phyloP scores from a whole-genome alignment of 2,329 filamentous ascomycete genomes.

The Aureobasidium subglaciale region DNA sequence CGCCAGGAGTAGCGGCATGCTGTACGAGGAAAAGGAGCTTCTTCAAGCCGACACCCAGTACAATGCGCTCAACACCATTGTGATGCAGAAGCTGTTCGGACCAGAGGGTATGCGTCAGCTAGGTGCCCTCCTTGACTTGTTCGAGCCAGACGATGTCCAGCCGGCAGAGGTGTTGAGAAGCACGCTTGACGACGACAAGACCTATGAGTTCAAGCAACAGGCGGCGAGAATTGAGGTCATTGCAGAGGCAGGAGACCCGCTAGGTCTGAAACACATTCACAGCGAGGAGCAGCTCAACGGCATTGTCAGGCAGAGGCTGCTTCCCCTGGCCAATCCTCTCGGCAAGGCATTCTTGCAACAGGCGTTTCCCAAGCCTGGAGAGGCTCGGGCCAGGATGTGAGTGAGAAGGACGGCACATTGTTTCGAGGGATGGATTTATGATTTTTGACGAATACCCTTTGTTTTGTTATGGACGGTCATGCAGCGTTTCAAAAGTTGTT shows the following conservation, averaged over 20 bases:
- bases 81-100: neutral
- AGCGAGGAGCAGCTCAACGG: neutral
- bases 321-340: neutral
- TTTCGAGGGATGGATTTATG: neutral
- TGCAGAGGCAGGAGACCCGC: neutral
- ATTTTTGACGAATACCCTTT: neutral
- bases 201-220: neutral
- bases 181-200: neutral
- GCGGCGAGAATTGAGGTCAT: neutral
- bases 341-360: neutral
- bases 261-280: neutral
- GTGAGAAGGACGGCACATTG: neutral
- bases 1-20: slow-evolving; percentile 5
- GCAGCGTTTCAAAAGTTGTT: neutral
- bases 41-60: neutral
- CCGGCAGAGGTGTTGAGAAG: neutral
- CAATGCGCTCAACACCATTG: neutral
- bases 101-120: neutral
- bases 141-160: slow-evolving; percentile 1
- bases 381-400: neutral
- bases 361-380: neutral
- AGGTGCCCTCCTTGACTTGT: neutral
- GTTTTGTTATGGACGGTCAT: neutral
- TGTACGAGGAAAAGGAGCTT: slow-evolving; percentile 4
- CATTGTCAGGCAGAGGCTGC: neutral